Evolutionary conservation across 2,329 filamentous ascomycete genomes (phyloP), one percentile per base, ranked within the genome.

Genomic region (Blastomyces emzantsi): DNA sequence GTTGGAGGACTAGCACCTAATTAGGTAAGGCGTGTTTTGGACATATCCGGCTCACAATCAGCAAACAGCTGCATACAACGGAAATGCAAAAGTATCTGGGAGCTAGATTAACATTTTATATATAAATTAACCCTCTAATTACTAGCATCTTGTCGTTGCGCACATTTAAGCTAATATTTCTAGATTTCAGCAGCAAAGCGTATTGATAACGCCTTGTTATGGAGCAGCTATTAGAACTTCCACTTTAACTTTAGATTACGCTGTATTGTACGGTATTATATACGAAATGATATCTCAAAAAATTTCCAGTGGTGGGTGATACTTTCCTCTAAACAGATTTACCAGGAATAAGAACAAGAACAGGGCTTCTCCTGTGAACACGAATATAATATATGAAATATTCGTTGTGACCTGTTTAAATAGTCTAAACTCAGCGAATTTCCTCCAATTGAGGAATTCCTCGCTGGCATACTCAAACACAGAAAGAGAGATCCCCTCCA

Each of bases 1-100:
- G 51, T 62, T 55, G 61, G 54, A n/a, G 36, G n/a, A 28, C 51
- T 54, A 55, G 56, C 19, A 3, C 62, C 45, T n/a, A 52, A 55
- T 64, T 17, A 22, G 63, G 41, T 11, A 47, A 62, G 43, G 33
- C 60, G 60, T 41, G 15, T 9, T 19, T 22, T 43, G 33, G 11
- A 9, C 19, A 39, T 19, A 39, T 39, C 15, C 15, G 5, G 19
- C 4, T 5, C 4, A 19, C 17, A 28, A 47, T 22, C 55, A 47
- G 56, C 36, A 28, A 59, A 19, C 8, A 59, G 56, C 22, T 8
- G 13, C 11, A 17, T 22, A 25, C 30, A 39, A 30, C 8, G 36
- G 30, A 47, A n/a, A 60, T 28, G 13, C 6, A 49, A 47, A 55
- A 36, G 15, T 33, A 55, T 55, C 7, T 55, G 28, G 33, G 52